Conservation (phyloP, 371 early-diverging fungal genomes). For the Haplosporangium sp. region DNA sequence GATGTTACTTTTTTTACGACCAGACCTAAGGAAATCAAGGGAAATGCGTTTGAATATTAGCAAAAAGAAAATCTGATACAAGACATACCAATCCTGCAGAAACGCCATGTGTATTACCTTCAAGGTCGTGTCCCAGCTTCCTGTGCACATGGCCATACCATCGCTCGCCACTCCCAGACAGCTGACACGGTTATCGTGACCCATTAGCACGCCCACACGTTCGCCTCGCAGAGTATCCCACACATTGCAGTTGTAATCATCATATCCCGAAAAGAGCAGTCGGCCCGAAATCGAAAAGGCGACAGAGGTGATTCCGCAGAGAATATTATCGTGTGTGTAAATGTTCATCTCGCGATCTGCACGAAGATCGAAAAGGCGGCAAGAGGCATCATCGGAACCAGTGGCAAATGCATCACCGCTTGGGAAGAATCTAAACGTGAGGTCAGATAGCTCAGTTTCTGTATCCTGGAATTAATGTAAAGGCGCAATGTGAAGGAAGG, state of each 20-base stretch:
- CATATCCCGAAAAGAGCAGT: constrained; percentile 96
- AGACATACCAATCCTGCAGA: no score
- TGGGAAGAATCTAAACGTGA: constrained; percentile 87
- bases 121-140: constrained; percentile 95
- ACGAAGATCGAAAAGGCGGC: constrained; percentile 95
- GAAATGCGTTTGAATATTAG: not conserved
- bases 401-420: constrained; percentile 96
- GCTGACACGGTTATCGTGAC: constrained; percentile 97
- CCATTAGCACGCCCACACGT: constrained; percentile 91
- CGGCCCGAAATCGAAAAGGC: constrained; percentile 96
- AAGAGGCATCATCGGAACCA: constrained; percentile 97
- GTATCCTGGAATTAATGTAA: no score
- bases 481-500: not conserved
- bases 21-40: not conserved
- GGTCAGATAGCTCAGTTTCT: not conserved
- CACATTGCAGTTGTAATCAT: constrained; percentile 97
- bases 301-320: constrained; percentile 96
- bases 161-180: constrained; percentile 96
- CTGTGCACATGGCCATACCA: constrained; percentile 98
- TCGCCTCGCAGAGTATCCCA: constrained; percentile 98
- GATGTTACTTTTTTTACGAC: not conserved
- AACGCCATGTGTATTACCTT: constrained; percentile 67
- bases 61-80: no score
- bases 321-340: constrained; percentile 94
- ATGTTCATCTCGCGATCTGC: constrained; percentile 96